phyloP scores from a whole-genome alignment of 805 yeast genomes.

The Candida silvicultrix region DNA sequence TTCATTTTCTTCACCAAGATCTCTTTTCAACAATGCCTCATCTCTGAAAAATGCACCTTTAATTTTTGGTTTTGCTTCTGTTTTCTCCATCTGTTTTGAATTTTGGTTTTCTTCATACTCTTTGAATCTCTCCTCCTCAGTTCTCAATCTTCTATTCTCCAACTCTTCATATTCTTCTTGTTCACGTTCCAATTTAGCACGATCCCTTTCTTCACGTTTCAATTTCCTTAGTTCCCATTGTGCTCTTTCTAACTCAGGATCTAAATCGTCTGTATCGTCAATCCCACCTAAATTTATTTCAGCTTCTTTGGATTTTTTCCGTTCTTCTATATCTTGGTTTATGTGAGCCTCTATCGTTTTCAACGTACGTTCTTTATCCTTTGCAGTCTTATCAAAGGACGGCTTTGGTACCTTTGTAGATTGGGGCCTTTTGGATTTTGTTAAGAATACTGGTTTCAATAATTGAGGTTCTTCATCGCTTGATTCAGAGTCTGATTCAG shows the following conservation, averaged over 20 bases:
- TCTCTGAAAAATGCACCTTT: constrained; percentile 19
- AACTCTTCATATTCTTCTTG: constrained; percentile 20
- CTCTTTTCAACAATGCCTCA: constrained; percentile 8
- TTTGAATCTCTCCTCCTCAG: constrained; percentile 16
- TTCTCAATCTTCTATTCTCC: constrained; percentile 16
- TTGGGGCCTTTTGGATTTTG: constrained; percentile 10
- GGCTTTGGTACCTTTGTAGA: not conserved
- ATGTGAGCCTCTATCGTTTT: constrained; percentile 20
- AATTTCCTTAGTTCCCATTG: constrained; percentile 51
- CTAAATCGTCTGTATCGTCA: constrained; percentile 58
- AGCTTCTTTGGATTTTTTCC: constrained; percentile 12
- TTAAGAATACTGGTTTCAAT: constrained; percentile 21
- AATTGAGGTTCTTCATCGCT: constrained; percentile 7
- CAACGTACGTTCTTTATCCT: constrained; percentile 22
- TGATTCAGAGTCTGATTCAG: constrained; percentile 4
- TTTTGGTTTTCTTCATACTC: constrained; percentile 13
- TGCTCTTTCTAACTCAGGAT: constrained; percentile 49
- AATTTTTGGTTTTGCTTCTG: not conserved
- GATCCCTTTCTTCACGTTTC: constrained; percentile 31
- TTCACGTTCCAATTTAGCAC: constrained; percentile 13
- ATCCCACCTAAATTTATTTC: constrained; percentile 25
- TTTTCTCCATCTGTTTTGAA: not conserved
- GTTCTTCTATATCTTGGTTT: constrained; percentile 17
- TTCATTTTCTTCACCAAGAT: constrained; percentile 9
- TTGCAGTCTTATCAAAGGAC: constrained; percentile 16